Evolutionary conservation across 139 green algal species (phyloP).

Genomic region (Chlorokybus atmophyticus): DNA sequence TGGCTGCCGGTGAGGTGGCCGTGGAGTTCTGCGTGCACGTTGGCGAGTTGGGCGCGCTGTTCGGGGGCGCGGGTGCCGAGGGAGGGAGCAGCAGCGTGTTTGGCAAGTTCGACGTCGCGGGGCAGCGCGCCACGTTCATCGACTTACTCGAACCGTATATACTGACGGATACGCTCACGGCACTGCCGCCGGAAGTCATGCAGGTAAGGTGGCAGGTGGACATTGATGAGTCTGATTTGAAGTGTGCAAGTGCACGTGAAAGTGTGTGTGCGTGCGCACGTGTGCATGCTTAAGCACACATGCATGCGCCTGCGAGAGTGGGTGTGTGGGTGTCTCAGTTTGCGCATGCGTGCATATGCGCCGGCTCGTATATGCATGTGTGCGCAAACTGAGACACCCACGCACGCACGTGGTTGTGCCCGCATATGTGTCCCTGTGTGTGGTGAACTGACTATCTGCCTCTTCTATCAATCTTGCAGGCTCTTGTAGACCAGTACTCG

Average conservation of each 20-base stretch:
- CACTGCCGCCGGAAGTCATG: conserved; percentile 23
- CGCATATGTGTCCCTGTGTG: too few species aligned
- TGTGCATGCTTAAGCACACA: not conserved
- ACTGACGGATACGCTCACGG: conserved; percentile 19
- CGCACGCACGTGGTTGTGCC: too few species aligned
- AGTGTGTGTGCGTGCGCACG: not conserved
- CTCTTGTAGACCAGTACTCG: conserved; percentile 66
- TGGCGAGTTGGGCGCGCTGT: conserved; percentile 11
- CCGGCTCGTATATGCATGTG: not conserved
- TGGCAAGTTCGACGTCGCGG: conserved; percentile 12
- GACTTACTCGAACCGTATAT: conserved; percentile 27
- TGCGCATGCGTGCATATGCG: not conserved
- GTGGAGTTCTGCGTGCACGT: conserved; percentile 29
- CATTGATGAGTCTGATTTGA: too few species aligned
- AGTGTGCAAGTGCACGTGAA: too few species aligned
- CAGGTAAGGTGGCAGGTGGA: conserved; percentile 6
- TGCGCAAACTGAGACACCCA: too few species aligned
- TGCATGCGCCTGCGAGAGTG: not conserved
- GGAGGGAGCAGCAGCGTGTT: too few species aligned
- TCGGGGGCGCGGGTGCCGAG: too few species aligned
- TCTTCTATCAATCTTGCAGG: too few species aligned
- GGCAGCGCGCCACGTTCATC: conserved; percentile 20
- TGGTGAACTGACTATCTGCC: conserved; percentile 31
- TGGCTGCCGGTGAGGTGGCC: not conserved
- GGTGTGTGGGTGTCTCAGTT: not conserved